These are phyloP conservation scores for Colletotrichum sidae DNA, from an alignment of 2,329 filamentous ascomycete species.

Conservation along the genomic window DNA sequence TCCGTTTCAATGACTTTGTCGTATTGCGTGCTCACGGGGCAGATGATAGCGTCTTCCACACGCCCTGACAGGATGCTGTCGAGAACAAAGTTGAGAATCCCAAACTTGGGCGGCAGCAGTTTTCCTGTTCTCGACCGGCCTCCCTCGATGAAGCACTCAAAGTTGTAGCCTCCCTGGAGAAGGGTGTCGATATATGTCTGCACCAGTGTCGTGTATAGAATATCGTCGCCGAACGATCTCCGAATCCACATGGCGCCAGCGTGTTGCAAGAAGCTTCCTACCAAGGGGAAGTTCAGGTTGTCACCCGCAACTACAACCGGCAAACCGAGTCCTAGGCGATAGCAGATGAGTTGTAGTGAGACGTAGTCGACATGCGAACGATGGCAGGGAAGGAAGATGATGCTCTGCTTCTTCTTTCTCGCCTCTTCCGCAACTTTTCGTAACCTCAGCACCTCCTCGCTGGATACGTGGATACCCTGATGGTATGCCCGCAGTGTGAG, in stretches of 20 bases:
- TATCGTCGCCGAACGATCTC: constrained; percentile 90
- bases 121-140: constrained; percentile 94
- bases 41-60: constrained; percentile 91
- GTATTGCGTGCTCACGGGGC: constrained; percentile 96
- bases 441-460: constrained; percentile 88
- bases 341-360: constrained; percentile 94
- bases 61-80: constrained; percentile 90
- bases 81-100: constrained; percentile 90
- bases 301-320: constrained; percentile 95
- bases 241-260: constrained; percentile 98
- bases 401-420: constrained; percentile 88
- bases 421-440: constrained; percentile 86
- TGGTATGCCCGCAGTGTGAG: constrained; percentile 93
- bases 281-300: constrained; percentile 92
- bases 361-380: constrained; percentile 97
- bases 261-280: constrained; percentile 92
- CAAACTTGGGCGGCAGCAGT: constrained; percentile 92
- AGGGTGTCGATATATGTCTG: constrained; percentile 96
- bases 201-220: constrained; percentile 90
- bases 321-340: constrained; percentile 87
- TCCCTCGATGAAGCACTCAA: constrained; percentile 98
- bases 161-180: constrained; percentile 89
- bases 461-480: constrained; percentile 96
- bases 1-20: constrained; percentile 99
- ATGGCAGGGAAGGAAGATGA: constrained; percentile 95